A percentile compares a stretch with the other conserved stretches of the same genome.
These are phyloP conservation scores for Panicum hallii DNA, from an alignment of 202 grass and related monocot genomes.

Conservation along the genomic window DNA sequence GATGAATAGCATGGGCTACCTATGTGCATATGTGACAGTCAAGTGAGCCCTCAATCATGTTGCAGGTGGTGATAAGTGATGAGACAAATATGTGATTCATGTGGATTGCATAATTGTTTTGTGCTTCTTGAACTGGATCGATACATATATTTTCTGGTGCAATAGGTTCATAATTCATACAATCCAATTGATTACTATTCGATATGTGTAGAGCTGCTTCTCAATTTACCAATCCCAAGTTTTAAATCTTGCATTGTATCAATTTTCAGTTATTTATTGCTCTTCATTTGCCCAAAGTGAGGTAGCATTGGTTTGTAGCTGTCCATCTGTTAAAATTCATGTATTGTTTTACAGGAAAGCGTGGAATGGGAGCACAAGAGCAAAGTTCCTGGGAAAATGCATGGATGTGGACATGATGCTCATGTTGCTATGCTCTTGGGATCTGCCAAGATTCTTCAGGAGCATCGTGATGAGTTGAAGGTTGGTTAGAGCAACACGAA, in stretches of 20 bases:
- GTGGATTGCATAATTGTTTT: background rate
- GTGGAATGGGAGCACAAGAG: constrained; percentile 98
- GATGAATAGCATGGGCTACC: constrained; percentile 19
- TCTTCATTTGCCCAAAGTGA: constrained; percentile 15
- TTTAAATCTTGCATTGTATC: background rate
- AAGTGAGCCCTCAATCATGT: constrained; percentile 7
- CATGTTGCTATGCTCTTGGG: constrained; percentile 92
- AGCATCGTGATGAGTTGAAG: constrained; percentile 69
- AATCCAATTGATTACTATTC: background rate
- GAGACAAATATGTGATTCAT: background rate
- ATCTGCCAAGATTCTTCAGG: constrained; percentile 90
- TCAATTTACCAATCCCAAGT: background rate
- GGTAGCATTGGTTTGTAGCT: constrained; percentile 7
- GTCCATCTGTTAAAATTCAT: constrained; percentile 1
- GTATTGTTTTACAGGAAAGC: constrained; percentile 65
- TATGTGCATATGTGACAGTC: constrained; percentile 10
- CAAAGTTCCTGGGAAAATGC: constrained; percentile 94
- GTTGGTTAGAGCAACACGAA: constrained; percentile 40
- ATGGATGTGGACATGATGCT: constrained; percentile 96
- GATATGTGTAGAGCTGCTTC: background rate
- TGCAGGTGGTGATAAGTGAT: background rate
- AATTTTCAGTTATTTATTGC: constrained; percentile 13
- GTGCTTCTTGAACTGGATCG: constrained; percentile 2
- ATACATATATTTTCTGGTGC: constrained; percentile 7
- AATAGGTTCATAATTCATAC: background rate